Base-by-base conservation (phyloP, 768 basidiomycete species). In the Suillus fuscotomentosus region DNA sequence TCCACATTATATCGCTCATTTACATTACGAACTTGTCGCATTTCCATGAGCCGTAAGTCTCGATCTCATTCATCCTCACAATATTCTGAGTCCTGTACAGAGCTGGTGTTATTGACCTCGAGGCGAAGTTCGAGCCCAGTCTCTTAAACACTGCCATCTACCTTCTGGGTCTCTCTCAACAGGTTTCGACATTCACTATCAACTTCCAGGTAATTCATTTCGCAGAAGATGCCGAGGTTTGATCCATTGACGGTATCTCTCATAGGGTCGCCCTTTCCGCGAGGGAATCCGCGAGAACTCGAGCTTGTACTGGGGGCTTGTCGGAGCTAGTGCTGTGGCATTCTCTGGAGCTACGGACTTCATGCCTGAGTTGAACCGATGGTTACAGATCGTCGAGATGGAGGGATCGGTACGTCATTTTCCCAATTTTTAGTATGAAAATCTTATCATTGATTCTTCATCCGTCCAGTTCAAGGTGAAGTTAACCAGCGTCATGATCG, bases 361-460 rank as follows among this genome's bases (percentile, higher is more conserved):
- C 69, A 81, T 97, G 73, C 97, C 97, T 2, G 97, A 99, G 78
- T 72, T 97, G 65, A 99, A 97, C 73, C 82, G 93, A 34, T 99
- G 97, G 97, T 83, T 99, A 54, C 97, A 99, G 76, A 90, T 99
- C 50, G 95, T 97, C 31, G 94, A 92, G 75, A 96, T 99, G 97
- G 77, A 87, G 53, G 71, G 71, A 10, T 68, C 79, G 39, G 96
- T 97, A 70, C 66, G 94, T 86, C 31, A 15, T 13, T 50, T 38
- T 47, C 17, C 39, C 39, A 15, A n/a, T 24, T 34, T 27, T 31
- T 31, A n/a, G 34, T 43, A 22, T 31, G 51, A 22, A 36, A 42
- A 6, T 34, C 31, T 9, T 20, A 22, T 20, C 38, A 54, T n/a
- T 42, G 38, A 48, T 55, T 15, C 5, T 36, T 39, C 60, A 13